Evolutionary conservation across 306 rosid species (phyloP), one percentile per base, ranked within the genome.

Genomic region (Crataegus laevigata): DNA sequence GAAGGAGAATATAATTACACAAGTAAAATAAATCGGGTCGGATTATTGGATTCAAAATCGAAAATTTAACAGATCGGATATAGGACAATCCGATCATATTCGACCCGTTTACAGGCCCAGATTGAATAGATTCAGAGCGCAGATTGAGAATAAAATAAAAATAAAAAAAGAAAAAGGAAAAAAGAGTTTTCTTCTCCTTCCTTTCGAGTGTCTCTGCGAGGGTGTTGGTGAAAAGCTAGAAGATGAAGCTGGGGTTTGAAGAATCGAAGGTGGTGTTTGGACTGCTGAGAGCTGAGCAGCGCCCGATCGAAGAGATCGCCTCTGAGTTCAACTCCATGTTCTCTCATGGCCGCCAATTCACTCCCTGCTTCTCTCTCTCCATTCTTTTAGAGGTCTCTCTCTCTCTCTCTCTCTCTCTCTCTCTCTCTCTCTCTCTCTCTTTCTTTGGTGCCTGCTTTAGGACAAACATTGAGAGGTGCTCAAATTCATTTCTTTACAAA

Each of bases 351-450:
- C 91, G 89, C 58, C 89, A 89, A 77, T 94, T 88, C 83, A 68
- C 86, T 45, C 74, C 91, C 62, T 92, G 90, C 85, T 89, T 92
- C 63, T 90, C 92, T 51, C 75, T 94, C 75, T 75, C 88, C 54
- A 11, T 85, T 74, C 92, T 94, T 59, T 72, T 94, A 5, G 86
- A 92, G 97, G 99, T 75, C 66, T 13, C 69, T 57, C 70, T 21
- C 5, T 63, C 40, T 66, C 9, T 69, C 17, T 18, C 26, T 57
- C 22, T 34, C 12, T 12, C 3, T 24, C 2, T 40, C 13, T n/a
- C n/a, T n/a, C 36, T 50, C n/a, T 73, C 32, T 73, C 11, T 64
- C 5, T 10, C 7, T 19, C 1, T 15, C 54, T 43, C 6, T 34
- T 0, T 34, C 38, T 34, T 28, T 6, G 14, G 19, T n/a, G 36